phyloP scores from a whole-genome alignment of 2,329 filamentous ascomycete species.

The Fusarium pininemorale region DNA sequence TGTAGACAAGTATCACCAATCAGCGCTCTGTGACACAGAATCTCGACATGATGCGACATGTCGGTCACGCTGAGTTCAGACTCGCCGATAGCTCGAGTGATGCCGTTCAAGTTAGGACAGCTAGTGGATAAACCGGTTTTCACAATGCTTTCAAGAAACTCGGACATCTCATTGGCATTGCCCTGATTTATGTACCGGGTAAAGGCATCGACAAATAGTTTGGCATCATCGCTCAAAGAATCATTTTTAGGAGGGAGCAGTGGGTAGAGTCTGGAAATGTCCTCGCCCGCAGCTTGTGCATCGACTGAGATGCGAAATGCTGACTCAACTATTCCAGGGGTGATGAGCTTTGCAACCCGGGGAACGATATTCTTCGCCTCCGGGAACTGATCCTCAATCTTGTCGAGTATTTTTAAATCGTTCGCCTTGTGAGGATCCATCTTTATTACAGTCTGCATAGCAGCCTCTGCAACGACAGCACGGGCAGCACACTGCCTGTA shows the following conservation, averaged over 20 bases:
- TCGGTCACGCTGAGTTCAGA: not conserved
- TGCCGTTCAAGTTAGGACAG: accelerated
- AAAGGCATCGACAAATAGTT: not conserved
- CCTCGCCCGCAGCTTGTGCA: not conserved
- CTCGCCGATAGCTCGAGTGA: not conserved
- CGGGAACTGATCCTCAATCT: not conserved
- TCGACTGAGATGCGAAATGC: not conserved
- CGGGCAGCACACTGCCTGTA: not conserved
- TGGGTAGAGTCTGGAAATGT: not conserved
- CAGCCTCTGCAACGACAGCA: not conserved
- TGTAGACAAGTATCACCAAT: not conserved
- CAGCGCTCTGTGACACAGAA: not conserved
- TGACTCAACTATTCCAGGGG: accelerated
- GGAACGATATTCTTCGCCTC: not conserved
- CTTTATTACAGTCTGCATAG: not conserved
- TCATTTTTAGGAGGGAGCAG: accelerated
- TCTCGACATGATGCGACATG: not conserved
- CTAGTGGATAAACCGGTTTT: not conserved
- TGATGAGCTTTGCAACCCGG: not conserved
- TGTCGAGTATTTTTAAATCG: not conserved
- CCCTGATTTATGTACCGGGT: not conserved
- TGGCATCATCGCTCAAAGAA: accelerated
- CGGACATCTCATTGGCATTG: accelerated
- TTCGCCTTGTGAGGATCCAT: not conserved
- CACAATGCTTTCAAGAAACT: not conserved